Conservation (phyloP, 2,329 filamentous ascomycete species). For the Apiospora rasikravindrae region DNA sequence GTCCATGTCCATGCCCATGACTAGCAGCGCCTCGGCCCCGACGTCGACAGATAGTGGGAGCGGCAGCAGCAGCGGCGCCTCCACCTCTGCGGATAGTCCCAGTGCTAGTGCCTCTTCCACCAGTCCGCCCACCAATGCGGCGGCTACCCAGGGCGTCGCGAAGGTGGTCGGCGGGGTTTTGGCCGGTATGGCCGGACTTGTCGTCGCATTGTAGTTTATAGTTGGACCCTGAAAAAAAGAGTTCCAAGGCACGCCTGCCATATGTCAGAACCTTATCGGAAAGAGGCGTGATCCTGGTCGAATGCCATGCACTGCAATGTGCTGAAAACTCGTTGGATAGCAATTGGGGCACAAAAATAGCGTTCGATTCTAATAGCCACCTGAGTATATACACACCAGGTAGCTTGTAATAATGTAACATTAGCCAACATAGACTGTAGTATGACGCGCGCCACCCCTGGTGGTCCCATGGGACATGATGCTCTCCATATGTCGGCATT, state of each 20-base stretch:
- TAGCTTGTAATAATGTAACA: neutral
- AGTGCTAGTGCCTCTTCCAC: neutral
- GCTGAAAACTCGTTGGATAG: neutral
- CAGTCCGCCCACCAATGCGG: neutral
- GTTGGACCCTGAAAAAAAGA: neutral
- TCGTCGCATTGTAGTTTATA: conserved; percentile 3
- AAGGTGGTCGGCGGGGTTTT: neutral
- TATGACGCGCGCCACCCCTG: neutral
- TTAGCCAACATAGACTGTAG: neutral
- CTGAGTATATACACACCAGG: neutral
- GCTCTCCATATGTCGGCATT: neutral
- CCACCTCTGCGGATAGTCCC: neutral
- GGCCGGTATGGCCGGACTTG: neutral
- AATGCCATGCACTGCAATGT: neutral
- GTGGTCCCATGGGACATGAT: neutral
- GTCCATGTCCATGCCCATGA: neutral
- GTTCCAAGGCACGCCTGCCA: neutral
- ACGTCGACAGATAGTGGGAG: neutral
- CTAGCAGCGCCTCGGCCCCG: neutral
- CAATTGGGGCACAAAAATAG: neutral
- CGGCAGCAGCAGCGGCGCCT: neutral
- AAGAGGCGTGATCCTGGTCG: neutral
- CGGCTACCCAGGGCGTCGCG: neutral
- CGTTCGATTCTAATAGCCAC: neutral
- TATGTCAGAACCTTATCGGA: neutral